Base-by-base conservation (phyloP, 148 eudicot genomes). In the Nyssa sinensis region DNA sequence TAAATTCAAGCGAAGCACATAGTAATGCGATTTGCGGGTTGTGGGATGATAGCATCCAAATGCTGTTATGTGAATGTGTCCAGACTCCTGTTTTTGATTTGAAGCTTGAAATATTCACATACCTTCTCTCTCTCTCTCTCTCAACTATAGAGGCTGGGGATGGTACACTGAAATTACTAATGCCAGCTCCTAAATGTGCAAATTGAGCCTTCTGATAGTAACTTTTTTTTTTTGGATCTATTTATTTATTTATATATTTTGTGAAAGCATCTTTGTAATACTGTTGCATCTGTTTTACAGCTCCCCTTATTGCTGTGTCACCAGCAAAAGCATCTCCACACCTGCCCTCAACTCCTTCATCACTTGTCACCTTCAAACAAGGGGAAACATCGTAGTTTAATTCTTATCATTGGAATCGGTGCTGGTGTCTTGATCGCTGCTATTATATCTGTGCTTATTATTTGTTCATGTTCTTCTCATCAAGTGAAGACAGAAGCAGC, bases 301-400 rank as follows among this genome's bases (percentile, higher is more conserved):
- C 97, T 78, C 97, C 97, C 32, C n/a, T 32, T 60, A 66, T 81
- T 82, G 87, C 84, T 47, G 71, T 79, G 29, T 28, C 90, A 55
- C 88, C 97, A 44, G 77, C 76, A 27, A 69, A 79, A 74, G 77
- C 87, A 74, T 86, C 83, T 78, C 71, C 76, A 55, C 78, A 73
- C 39, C 76, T 71, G 60, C 83, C 86, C 39, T 80, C 96, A 75
- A 57, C 84, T 79, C 81, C 91, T 71, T 70, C 75, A 63, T 34
- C 81, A 58, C 33, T 74, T 60, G 79, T 33, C 58, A 35, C 84
- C n/a, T 70, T 76, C 91, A 53, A 75, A 64, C 72, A 84, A 84
- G 39, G 86, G 79, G 70, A 85, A 75, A 63, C 82, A 74, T 33
- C 80, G 82, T 32, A 84, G 73, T 77, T 73, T 89, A 72, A 77